Base-by-base conservation (phyloP, 495 filamentous ascomycete genomes). In the Evernia prunastri region DNA sequence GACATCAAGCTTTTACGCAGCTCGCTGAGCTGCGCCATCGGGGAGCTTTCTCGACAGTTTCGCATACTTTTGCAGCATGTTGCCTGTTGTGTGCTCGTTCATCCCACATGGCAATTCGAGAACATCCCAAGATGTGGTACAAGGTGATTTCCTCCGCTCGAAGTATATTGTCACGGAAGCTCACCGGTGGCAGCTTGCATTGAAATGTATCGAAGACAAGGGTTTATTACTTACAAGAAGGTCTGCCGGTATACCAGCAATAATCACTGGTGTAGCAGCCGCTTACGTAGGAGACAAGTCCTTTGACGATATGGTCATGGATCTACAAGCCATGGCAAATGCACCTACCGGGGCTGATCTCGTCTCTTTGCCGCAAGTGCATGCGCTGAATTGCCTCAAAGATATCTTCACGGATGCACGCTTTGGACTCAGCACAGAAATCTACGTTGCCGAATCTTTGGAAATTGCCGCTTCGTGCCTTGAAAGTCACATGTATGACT, bases 1-100 rank as follows among this genome's bases (percentile, higher is more conserved):
- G 91, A 25, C 74, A 81, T 25, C 74, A 92, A 0, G 85, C 87
- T 51, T 94, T 97, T 68, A 82, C 81, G 29, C 90, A 97, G 72
- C 79, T 98, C 4, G 84, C 89, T 0, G 87, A 85, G 49, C 81
- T 97, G 56, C 84, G 94, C 17, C 94, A 98, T 72, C 82, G 94
- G 63, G 94, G 94, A 58, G 94, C 94, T 23, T 97, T 97, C 71
- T 92, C 92, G 0, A 91, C 91, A 9, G 93, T 97, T 5, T 88
- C 94, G 9, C 87, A 89, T 60, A 95, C 91, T 0, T 97, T 96
- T 69, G 80, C 86, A 1, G 81, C 80, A 23, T 93, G 90, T 67
- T 97, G 93, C 70, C 72, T 78, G 31, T 73, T 80, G 15, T 87
- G 82, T 69, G 79, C 76, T 75, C 80, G 74, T 67, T 86, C 70